Evolutionary conservation across 345 rosid species (phyloP).

Genomic region (Cochlearia excelsa): DNA sequence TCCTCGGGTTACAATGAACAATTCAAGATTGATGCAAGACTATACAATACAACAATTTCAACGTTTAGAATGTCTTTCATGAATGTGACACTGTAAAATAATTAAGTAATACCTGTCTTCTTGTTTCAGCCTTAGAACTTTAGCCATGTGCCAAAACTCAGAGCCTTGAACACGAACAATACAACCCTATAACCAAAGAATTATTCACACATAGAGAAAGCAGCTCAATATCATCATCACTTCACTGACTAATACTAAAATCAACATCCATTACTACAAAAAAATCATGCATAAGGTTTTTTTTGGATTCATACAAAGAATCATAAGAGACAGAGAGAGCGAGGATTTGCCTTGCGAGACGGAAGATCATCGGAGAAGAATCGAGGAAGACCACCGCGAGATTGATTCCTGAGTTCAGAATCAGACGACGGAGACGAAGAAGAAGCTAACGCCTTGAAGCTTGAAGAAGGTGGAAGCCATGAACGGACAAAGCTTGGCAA

Average conservation of each 20-base stretch:
- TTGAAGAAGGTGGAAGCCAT: constrained; percentile 34
- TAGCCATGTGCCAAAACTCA: constrained; percentile 86
- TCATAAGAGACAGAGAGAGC: not conserved
- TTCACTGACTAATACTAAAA: too few species aligned
- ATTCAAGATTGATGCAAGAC: not conserved
- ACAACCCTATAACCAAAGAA: constrained; percentile 52
- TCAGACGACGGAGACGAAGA: constrained; percentile 32
- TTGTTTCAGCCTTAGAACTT: constrained; percentile 59
- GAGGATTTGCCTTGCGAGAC: constrained; percentile 47
- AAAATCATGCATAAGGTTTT: not conserved
- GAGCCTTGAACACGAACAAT: constrained; percentile 69
- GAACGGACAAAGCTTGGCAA: constrained; percentile 37
- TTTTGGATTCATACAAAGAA: not conserved
- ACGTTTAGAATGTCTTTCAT: not conserved
- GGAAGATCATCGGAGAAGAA: constrained; percentile 80
- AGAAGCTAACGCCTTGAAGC: constrained; percentile 40
- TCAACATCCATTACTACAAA: too few species aligned
- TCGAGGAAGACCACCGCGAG: constrained; percentile 82
- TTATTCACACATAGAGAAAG: not conserved
- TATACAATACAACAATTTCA: not conserved
- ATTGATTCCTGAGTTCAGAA: constrained; percentile 52
- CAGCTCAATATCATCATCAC: not conserved
- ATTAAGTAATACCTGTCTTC: constrained; percentile 49
- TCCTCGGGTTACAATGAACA: not conserved
- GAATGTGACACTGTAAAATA: not conserved